These are phyloP conservation scores for Candida ipomoeae DNA, from an alignment of 805 yeast species.

Conservation along the genomic window DNA sequence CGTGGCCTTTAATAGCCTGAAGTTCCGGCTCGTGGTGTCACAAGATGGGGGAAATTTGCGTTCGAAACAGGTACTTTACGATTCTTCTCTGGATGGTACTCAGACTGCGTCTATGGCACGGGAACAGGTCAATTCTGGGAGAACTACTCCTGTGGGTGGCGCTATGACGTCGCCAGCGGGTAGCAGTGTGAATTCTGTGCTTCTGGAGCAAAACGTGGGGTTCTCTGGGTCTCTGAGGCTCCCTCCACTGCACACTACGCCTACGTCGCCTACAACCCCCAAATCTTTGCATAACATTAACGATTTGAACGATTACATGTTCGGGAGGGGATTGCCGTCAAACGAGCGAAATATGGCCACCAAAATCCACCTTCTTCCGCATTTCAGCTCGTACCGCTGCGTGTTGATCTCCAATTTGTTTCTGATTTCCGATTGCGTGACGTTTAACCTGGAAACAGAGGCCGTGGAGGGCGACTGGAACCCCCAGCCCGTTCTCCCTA, in stretches of 20 bases:
- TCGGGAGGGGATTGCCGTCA: constrained; percentile 53
- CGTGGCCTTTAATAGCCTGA: constrained; percentile 23
- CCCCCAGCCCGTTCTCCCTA: constrained; percentile 40
- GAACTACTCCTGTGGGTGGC: neutral
- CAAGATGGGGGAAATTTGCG: constrained; percentile 50
- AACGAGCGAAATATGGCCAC: constrained; percentile 42
- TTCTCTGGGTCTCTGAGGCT: neutral
- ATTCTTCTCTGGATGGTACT: constrained; percentile 31
- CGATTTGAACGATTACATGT: constrained; percentile 50
- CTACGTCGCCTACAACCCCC: constrained; percentile 8
- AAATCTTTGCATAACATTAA: constrained; percentile 35
- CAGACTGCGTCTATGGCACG: constrained; percentile 3
- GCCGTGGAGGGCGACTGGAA: constrained; percentile 29
- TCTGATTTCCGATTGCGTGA: constrained; percentile 28
- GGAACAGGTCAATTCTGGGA: neutral
- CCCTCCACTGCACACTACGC: neutral
- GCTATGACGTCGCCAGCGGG: neutral
- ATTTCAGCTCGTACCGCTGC: constrained; percentile 30
- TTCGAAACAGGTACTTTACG: constrained; percentile 46
- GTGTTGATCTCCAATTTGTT: constrained; percentile 46
- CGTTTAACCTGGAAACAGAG: constrained; percentile 3
- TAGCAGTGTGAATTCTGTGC: no score
- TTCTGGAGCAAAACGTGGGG: neutral
- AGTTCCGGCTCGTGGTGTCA: constrained; percentile 42
- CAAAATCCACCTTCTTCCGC: constrained; percentile 47